Conservation (phyloP, 371 early-diverging fungal species). For the Rhizomucor miehei region DNA sequence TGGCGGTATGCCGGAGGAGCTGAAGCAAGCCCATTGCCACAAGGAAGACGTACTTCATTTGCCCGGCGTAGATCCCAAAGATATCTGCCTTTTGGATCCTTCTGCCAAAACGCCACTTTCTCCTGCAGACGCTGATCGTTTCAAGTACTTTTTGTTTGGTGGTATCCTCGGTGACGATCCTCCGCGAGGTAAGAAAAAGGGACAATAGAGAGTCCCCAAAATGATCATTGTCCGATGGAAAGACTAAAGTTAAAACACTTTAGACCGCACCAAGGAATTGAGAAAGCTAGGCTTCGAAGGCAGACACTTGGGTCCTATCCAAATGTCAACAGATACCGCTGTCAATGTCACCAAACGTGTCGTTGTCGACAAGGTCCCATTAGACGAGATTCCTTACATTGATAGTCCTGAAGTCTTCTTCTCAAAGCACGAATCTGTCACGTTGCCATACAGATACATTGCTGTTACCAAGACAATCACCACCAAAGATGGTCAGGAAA, state of each 20-base stretch:
- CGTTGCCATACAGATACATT: slow-evolving; percentile 74
- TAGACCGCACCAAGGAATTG: slow-evolving; percentile 75
- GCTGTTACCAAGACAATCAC: slow-evolving; percentile 45
- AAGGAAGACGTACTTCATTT: slow-evolving; percentile 57
- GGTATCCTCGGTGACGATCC: slow-evolving; percentile 77
- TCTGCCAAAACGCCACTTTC: slow-evolving; percentile 52
- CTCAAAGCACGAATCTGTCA: slow-evolving; percentile 67
- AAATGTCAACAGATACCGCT: slow-evolving; percentile 76
- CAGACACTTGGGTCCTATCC: slow-evolving; percentile 73
- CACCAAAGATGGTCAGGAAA: slow-evolving; percentile 43
- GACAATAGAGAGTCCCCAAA: too few relatives aligned
- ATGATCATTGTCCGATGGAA: not conserved
- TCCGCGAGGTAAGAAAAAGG: slow-evolving; percentile 57
- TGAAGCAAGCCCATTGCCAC: slow-evolving; percentile 56
- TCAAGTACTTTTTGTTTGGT: slow-evolving; percentile 77
- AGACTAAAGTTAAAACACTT: not conserved
- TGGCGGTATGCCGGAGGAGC: slow-evolving; percentile 50
- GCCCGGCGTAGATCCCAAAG: slow-evolving; percentile 53
- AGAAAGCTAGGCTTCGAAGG: slow-evolving; percentile 74
- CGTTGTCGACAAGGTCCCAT: slow-evolving; percentile 56
- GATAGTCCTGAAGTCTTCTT: slow-evolving; percentile 77
- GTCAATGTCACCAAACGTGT: slow-evolving; percentile 62
- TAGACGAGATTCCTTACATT: slow-evolving; percentile 65
- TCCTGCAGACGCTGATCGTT: slow-evolving; percentile 69
- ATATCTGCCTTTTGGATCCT: slow-evolving; percentile 78